phyloP scores from a whole-genome alignment of 129 eudicot species.

The Tagetes erecta region DNA sequence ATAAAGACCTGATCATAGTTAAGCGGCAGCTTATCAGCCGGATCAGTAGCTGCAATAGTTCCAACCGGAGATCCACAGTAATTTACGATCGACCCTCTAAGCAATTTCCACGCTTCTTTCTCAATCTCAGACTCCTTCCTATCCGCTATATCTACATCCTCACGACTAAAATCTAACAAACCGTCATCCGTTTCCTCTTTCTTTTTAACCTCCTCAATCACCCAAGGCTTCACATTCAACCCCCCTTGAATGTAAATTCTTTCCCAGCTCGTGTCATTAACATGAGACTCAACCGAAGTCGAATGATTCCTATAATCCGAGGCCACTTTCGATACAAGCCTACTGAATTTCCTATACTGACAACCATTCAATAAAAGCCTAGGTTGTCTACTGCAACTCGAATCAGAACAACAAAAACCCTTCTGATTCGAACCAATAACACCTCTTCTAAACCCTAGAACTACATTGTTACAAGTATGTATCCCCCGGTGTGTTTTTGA shows the following conservation, averaged over 20 bases:
- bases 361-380: constrained; percentile 46
- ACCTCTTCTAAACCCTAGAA: constrained; percentile 45
- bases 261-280: constrained; percentile 58
- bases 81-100: constrained; percentile 65
- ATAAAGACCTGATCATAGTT: constrained; percentile 96
- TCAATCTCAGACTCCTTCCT: constrained; percentile 62
- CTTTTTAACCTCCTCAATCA: constrained; percentile 44
- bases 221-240: constrained; percentile 67
- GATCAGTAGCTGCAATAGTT: constrained; percentile 92
- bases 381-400: constrained; percentile 53
- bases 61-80: constrained; percentile 91
- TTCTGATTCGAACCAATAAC: constrained; percentile 54
- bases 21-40: constrained; percentile 74
- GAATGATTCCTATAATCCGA: constrained; percentile 75
- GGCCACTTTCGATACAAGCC: constrained; percentile 61
- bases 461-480: constrained; percentile 34
- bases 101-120: constrained; percentile 80
- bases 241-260: constrained; percentile 72
- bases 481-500: constrained; percentile 45
- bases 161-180: constrained; percentile 21
- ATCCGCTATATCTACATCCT: constrained; percentile 38
- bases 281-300: constrained; percentile 57
- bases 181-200: constrained; percentile 34
- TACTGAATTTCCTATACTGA: constrained; percentile 32
- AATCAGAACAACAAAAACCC: constrained; percentile 65